Percentiles rank a stretch among this genome's conserved stretches.
phyloP scores from a whole-genome alignment of 2,329 filamentous ascomycete species.

The Trichoderma simmonsii region DNA sequence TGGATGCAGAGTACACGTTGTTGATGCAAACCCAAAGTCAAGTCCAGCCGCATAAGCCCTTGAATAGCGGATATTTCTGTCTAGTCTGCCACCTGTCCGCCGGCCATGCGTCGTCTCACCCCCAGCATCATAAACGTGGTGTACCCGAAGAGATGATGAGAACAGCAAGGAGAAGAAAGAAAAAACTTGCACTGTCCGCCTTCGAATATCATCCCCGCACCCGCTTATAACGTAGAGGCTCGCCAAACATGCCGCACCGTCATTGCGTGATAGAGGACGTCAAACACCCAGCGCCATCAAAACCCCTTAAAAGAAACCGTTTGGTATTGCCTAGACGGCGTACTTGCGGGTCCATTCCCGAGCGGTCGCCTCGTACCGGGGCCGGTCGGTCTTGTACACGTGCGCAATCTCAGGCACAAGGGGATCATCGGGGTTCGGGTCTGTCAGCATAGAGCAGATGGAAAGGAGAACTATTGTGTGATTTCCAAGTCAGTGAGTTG shows the following conservation, averaged over 20 bases:
- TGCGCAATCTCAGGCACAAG: constrained; percentile 98
- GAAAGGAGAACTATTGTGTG: constrained; percentile 76
- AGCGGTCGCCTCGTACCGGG: constrained; percentile 92
- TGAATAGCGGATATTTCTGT: constrained; percentile 37
- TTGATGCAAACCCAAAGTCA: constrained; percentile 40
- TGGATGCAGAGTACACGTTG: constrained; percentile 29
- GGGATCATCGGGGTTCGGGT: constrained; percentile 98
- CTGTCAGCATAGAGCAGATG: constrained; percentile 99
- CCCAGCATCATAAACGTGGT: constrained; percentile 26
- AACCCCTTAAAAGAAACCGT: constrained; percentile 12
- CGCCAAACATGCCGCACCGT: constrained; percentile 13
- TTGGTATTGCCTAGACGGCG: constrained; percentile 64
- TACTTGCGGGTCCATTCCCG: constrained; percentile 99
- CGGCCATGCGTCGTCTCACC: constrained; percentile 27
- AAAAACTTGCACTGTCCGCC: neutral
- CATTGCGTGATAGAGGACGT: constrained; percentile 21
- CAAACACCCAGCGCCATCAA: constrained; percentile 28
- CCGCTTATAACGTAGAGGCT: constrained; percentile 25
- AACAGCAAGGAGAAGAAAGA: neutral
- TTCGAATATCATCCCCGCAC: neutral
- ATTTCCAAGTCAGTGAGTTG: constrained; percentile 13
- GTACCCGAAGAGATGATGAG: constrained; percentile 13
- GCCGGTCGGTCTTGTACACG: constrained; percentile 98
- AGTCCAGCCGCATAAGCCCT: constrained; percentile 39
- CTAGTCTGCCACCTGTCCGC: constrained; percentile 34